A percentile compares a stretch with the other conserved stretches of the same genome.
Conservation (phyloP, 164 flowering plant genomes). For the Tinospora cordifolia region DNA sequence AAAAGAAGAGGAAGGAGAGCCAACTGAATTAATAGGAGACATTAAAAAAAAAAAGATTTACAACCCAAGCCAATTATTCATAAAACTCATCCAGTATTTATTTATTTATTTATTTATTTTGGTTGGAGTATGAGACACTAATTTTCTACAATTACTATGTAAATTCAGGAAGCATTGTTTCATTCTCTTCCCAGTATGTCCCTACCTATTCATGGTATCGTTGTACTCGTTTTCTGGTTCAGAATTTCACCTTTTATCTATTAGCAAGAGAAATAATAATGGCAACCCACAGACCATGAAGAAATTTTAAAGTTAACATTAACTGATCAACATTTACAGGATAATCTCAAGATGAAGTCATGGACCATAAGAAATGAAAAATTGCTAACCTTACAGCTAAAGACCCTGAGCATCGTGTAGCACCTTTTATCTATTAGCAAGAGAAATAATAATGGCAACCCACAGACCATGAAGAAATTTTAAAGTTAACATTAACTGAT, state of each 20-base stretch:
- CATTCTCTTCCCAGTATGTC: too few relatives aligned
- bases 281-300: not conserved
- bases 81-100: too few relatives aligned
- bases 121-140: too few relatives aligned
- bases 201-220: too few relatives aligned
- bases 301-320: not conserved
- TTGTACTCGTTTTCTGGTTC: too few relatives aligned
- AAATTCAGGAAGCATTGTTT: not conserved
- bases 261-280: too few relatives aligned
- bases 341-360: not conserved
- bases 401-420: constrained; percentile 99
- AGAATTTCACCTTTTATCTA: too few relatives aligned
- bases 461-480: not conserved
- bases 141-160: not conserved
- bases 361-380: constrained; percentile 2
- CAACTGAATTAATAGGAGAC: too few relatives aligned
- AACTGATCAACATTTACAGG: not conserved
- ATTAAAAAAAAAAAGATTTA: too few relatives aligned
- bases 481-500: not conserved
- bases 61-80: too few relatives aligned
- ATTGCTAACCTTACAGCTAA: constrained; percentile 82
- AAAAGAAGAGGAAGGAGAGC: too few relatives aligned
- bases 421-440: constrained; percentile 34
- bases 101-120: too few relatives aligned
- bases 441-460: not conserved